Base-by-base conservation (phyloP, 495 filamentous ascomycete genomes). In the Aspergillus sclerotiicarbonarius region DNA sequence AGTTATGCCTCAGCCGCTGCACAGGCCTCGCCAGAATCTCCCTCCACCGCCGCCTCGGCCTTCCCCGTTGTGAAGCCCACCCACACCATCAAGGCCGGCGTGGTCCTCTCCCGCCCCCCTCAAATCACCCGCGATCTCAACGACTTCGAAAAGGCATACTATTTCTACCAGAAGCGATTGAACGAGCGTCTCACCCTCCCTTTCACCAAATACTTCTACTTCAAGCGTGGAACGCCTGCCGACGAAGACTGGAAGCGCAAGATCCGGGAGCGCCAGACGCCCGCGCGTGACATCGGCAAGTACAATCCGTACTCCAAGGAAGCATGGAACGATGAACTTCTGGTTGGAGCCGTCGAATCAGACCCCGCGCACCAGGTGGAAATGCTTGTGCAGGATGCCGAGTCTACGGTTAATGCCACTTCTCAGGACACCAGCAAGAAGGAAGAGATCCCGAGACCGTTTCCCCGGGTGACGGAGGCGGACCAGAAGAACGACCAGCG, bases 151-250 rank as follows among this genome's bases (percentile, higher is more conserved):
- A 87, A 90, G 70, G 80, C 92, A 51, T 97, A 83, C 77, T 94
- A 87, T 79, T 90, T 98, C 71, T 99, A 99, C 78, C 94, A 99
- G 76, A 90, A 90, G 58, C 91, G 94, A 12, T 81, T 99, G 53
- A 96, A 99, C 73, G 94, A 99, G 77, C 91, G 94, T 10, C 80
- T 96, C 31, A 84, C 85, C 10, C 80, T 93, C 8, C 92, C 93
- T 2, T 99, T 99, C 77, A 89, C 87, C 16, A 84, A 88, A 52
- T 91, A 90, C 70, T 94, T 97, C 75, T 99, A 96, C 82, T 96
- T 91, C 87, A 96, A 95, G 80, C 87, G 86, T 61, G 91, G 88
- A 64, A 95, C 92, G 0, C 86, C 91, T 0, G 77, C 83, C 6
- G 90, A 96, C 62, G 76, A 88, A 21, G 94, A 96, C 72, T 98